These are phyloP conservation scores for Clonostachys byssicola DNA, from an alignment of 2,329 filamentous ascomycete genomes.

Conservation along the genomic window DNA sequence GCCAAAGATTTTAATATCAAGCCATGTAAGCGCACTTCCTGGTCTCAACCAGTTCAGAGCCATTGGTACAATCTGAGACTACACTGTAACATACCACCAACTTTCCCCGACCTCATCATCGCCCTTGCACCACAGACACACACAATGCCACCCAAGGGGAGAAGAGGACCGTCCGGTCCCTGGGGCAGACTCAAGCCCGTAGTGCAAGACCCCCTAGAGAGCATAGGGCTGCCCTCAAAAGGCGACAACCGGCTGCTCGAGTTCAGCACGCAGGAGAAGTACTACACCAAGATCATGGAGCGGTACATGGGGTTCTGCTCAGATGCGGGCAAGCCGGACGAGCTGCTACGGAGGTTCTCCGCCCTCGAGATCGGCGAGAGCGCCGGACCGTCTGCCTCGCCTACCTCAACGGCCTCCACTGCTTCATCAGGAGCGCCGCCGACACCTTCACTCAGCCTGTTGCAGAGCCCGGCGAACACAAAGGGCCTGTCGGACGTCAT, in stretches of 20 bases:
- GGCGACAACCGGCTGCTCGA: slow-evolving; percentile 78
- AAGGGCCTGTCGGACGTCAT: slow-evolving; percentile 71
- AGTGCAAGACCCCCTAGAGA: slow-evolving; percentile 72
- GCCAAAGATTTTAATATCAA: neutral
- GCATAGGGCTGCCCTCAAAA: slow-evolving; percentile 83
- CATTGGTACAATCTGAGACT: neutral
- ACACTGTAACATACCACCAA: too few relatives aligned
- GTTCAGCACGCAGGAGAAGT: slow-evolving; percentile 74
- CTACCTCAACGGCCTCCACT: neutral
- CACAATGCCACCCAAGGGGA: slow-evolving; percentile 21
- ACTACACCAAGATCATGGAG: slow-evolving; percentile 83
- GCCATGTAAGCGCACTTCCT: neutral
- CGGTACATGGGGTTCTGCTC: slow-evolving; percentile 89
- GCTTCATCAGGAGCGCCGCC: neutral
- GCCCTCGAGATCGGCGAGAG: slow-evolving; percentile 39
- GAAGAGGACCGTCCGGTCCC: slow-evolving; percentile 39
- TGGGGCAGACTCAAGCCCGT: slow-evolving; percentile 73
- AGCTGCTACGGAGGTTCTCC: slow-evolving; percentile 72
- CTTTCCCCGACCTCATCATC: too few relatives aligned
- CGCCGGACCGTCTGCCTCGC: neutral
- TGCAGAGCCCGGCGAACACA: slow-evolving; percentile 30
- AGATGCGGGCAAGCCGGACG: slow-evolving; percentile 63
- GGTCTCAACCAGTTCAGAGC: neutral
- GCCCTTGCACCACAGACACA: too few relatives aligned
- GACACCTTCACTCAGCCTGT: slow-evolving; percentile 5